A percentile compares a stretch with the other conserved stretches of the same genome.
phyloP scores from a whole-genome alignment of 2,329 filamentous ascomycete genomes.

The Exophiala dermatitidis region DNA sequence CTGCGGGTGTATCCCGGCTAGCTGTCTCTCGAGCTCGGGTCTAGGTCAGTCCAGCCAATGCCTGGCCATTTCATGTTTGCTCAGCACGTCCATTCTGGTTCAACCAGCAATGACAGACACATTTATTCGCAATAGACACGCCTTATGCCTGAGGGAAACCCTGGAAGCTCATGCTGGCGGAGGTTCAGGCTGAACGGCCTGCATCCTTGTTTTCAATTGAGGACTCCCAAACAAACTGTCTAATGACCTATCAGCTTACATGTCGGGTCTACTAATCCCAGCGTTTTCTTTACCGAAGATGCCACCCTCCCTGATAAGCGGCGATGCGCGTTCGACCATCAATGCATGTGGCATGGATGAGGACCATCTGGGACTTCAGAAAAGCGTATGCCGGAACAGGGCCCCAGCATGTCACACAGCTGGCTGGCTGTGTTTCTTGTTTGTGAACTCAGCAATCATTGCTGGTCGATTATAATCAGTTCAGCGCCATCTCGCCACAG shows the following conservation, averaged over 20 bases:
- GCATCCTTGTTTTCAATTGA: too few species aligned
- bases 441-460: neutral
- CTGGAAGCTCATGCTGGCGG: neutral
- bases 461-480: neutral
- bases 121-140: neutral
- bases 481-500: neutral
- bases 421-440: neutral
- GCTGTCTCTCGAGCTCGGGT: slow-evolving; percentile 5
- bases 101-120: neutral
- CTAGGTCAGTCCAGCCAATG: slow-evolving; percentile 5
- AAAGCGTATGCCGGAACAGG: too few species aligned
- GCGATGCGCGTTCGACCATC: too few species aligned
- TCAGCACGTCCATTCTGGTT: slow-evolving; percentile 3
- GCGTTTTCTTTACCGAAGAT: too few species aligned
- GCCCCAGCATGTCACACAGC: neutral
- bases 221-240: too few species aligned
- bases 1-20: neutral
- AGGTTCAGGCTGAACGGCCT: neutral
- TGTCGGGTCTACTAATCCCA: too few species aligned
- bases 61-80: slow-evolving; percentile 9
- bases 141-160: neutral
- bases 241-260: too few species aligned
- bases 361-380: too few species aligned
- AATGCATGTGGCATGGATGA: too few species aligned
- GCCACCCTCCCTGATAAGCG: too few species aligned